Conservation (phyloP, 2,329 filamentous ascomycete species). For the Fusarium torulosum region DNA sequence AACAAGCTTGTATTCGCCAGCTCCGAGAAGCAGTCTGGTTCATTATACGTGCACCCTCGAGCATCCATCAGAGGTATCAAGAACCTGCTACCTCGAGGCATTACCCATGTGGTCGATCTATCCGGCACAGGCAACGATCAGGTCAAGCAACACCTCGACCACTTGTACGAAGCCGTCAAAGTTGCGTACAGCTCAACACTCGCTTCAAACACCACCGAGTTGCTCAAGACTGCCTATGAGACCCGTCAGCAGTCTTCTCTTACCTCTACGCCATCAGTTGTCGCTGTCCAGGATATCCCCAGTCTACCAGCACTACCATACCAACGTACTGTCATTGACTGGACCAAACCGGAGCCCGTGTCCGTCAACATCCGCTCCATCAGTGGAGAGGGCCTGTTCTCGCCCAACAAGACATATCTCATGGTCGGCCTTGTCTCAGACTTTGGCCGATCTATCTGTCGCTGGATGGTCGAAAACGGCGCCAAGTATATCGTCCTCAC, state of each 20-base stretch:
- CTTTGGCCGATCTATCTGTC: conserved; percentile 8
- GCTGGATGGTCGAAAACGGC: conserved; percentile 6
- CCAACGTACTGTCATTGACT: background rate
- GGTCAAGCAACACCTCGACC: background rate
- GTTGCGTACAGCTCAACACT: background rate
- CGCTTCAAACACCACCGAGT: background rate
- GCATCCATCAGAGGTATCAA: background rate
- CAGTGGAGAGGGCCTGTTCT: background rate
- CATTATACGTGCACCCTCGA: background rate
- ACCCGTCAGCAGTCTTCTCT: background rate
- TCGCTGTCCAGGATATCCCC: background rate
- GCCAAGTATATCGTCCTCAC: conserved; percentile 5
- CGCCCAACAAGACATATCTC: background rate
- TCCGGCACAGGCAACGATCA: background rate
- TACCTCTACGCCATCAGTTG: background rate
- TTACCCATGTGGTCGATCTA: background rate
- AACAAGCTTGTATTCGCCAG: background rate
- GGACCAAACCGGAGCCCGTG: background rate
- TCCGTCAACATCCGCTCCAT: background rate
- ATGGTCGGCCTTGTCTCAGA: conserved; percentile 11
- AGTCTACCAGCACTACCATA: background rate
- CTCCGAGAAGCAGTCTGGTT: background rate
- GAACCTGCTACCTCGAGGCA: background rate
- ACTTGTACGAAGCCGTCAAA: background rate
- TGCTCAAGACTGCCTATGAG: background rate